A percentile compares a stretch with the other conserved stretches of the same genome.
Conservation (phyloP, 2,329 filamentous ascomycete genomes). For the Arachnomyces sp. region DNA sequence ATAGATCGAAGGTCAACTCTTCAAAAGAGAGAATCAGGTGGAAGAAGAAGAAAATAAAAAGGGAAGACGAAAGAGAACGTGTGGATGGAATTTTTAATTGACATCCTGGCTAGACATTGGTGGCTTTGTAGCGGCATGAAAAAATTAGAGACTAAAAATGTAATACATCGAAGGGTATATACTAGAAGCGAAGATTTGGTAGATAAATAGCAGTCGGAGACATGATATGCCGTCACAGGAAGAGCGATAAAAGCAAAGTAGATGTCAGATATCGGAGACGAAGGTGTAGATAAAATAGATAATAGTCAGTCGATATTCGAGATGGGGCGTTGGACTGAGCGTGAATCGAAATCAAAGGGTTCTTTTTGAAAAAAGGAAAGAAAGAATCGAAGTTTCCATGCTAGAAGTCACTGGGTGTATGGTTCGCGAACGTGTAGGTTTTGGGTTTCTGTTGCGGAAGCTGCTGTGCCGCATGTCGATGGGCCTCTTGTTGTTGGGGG, state of each 20-base stretch:
- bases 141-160: background rate
- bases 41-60: background rate
- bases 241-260: background rate
- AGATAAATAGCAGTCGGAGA: background rate
- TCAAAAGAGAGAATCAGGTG: too few species aligned
- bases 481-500: slow-evolving; percentile 35
- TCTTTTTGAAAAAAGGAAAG: background rate
- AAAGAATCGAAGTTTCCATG: background rate
- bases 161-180: background rate
- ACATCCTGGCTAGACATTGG: background rate
- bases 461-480: slow-evolving; percentile 35
- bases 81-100: background rate
- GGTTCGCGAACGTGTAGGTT: slow-evolving; percentile 37
- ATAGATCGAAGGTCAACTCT: slow-evolving; percentile 2
- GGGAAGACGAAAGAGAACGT: background rate
- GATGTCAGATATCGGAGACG: background rate
- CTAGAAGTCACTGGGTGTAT: slow-evolving; percentile 30
- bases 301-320: background rate
- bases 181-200: slow-evolving; percentile 1
- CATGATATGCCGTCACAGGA: background rate
- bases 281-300: background rate
- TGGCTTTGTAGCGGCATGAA: background rate
- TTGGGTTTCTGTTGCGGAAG: slow-evolving; percentile 33
- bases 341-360: background rate
- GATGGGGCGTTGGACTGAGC: background rate